Percentiles rank a stretch among this genome's conserved stretches.
phyloP scores from a whole-genome alignment of 2,329 filamentous ascomycete genomes.

The Helotiales sp. region DNA sequence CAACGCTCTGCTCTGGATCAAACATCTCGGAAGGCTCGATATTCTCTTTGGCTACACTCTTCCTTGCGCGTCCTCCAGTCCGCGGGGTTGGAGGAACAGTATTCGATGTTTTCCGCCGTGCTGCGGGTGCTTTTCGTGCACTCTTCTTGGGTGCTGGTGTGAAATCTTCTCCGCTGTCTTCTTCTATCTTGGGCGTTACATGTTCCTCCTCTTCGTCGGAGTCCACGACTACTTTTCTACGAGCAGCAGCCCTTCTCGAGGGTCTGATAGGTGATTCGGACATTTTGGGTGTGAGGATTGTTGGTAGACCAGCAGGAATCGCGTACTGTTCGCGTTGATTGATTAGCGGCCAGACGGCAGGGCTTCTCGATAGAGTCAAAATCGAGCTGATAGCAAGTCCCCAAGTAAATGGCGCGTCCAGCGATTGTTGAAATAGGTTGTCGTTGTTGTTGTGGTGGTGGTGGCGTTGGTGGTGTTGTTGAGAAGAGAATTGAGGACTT shows the following conservation, averaged over 20 bases:
- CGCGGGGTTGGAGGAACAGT: conserved; percentile 27
- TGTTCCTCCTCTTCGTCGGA: conserved; percentile 76
- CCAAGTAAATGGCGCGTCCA: conserved; percentile 17
- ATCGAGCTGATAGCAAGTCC: neutral
- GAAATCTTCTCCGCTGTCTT: conserved; percentile 75
- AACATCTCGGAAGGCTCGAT: conserved; percentile 62
- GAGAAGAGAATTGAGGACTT: no score
- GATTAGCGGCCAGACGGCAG: neutral
- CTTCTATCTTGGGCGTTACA: conserved; percentile 56
- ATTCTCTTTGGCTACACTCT: conserved; percentile 42
- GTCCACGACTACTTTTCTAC: conserved; percentile 74
- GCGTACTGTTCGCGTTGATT: neutral
- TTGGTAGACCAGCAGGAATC: neutral
- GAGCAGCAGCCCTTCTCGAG: conserved; percentile 59
- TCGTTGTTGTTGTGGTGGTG: conserved; percentile 13
- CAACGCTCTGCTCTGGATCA: conserved; percentile 53
- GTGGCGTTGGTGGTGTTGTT: neutral
- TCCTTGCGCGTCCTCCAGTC: conserved; percentile 42
- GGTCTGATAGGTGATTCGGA: conserved; percentile 49
- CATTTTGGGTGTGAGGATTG: conserved; percentile 16
- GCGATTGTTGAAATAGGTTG: conserved; percentile 1
- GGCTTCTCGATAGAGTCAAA: neutral
- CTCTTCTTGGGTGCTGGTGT: conserved; percentile 62
- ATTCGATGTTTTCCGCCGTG: conserved; percentile 48
- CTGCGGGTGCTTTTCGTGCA: conserved; percentile 52